Base-by-base conservation (phyloP, 495 filamentous ascomycete species). In the Rhizodiscina lignyota region DNA sequence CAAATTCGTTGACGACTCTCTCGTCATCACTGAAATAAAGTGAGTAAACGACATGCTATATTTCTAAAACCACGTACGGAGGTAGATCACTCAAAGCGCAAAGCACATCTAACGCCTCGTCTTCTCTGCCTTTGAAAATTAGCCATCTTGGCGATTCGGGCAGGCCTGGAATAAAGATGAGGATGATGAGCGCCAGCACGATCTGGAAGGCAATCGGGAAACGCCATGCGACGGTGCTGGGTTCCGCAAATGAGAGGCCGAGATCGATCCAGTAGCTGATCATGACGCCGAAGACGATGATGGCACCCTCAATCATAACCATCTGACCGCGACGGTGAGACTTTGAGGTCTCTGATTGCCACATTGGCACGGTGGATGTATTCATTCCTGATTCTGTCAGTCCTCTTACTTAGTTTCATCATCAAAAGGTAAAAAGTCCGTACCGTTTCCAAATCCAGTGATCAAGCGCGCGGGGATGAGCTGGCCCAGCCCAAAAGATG, bases 361-460 rank as follows among this genome's bases (percentile, higher is more conserved):
- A 49, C 18, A 29, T 51, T 0, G 58, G 58, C 5, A 62, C 61
- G 4, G 64, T 70, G 29, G 44, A 46, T 2, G 51, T 54, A 22
- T 70, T 71, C 38, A 63, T 67, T n/a, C n/a, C n/a, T n/a, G n/a
- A n/a, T n/a, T n/a, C n/a, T n/a, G n/a, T n/a, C n/a, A n/a, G n/a
- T n/a, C n/a, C n/a, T n/a, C n/a, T n/a, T n/a, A n/a, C n/a, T n/a
- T n/a, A n/a, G n/a, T n/a, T n/a, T n/a, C n/a, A n/a, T n/a, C n/a
- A n/a, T n/a, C n/a, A n/a, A n/a, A n/a, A n/a, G n/a, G n/a, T n/a
- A n/a, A n/a, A n/a, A n/a, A n/a, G n/a, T n/a, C n/a, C n/a, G n/a
- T n/a, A 33, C 73, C 75, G 35, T 77, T 76, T 3, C 76, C 76
- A 39, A 81, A 53, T 4, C 77, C 78, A 2, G 76, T 78, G 22